phyloP scores from a whole-genome alignment of 805 yeast species.

The Sugiyamaella americana region DNA sequence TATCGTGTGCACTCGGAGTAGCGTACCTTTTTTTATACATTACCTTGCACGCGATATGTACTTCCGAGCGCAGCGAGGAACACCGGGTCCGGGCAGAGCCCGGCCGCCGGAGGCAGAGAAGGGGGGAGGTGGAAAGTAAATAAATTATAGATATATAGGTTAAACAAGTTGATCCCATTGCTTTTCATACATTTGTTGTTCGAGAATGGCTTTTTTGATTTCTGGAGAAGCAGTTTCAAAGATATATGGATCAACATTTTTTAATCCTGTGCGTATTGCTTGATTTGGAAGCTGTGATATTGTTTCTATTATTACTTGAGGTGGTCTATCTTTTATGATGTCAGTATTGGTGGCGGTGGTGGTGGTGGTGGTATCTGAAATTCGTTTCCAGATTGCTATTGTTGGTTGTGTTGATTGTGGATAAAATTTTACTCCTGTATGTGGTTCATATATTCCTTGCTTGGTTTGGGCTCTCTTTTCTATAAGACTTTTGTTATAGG shows the following conservation, averaged over 20 bases:
- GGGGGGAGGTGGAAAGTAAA: background rate
- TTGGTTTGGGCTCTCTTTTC: slow-evolving; percentile 48
- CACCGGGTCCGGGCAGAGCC: background rate
- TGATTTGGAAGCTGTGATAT: slow-evolving; percentile 38
- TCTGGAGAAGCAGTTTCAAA: slow-evolving; percentile 56
- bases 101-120: background rate
- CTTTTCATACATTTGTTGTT: slow-evolving; percentile 22
- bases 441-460: slow-evolving; percentile 67
- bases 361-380: slow-evolving; percentile 9
- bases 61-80: background rate
- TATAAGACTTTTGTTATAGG: slow-evolving; percentile 57
- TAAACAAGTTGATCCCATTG: slow-evolving; percentile 10
- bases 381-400: slow-evolving; percentile 26
- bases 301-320: slow-evolving; percentile 22
- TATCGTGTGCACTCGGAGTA: no score
- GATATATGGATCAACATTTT: slow-evolving; percentile 50
- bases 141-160: background rate
- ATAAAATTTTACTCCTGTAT: slow-evolving; percentile 73
- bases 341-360: background rate
- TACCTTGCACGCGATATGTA: background rate
- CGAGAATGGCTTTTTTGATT: slow-evolving; percentile 33
- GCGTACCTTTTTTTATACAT: no score
- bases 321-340: slow-evolving; percentile 21
- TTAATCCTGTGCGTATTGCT: slow-evolving; percentile 57
- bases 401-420: slow-evolving; percentile 76